Conservation (phyloP, 352 stramenopile genomes). For the Globisporangium nunn region DNA sequence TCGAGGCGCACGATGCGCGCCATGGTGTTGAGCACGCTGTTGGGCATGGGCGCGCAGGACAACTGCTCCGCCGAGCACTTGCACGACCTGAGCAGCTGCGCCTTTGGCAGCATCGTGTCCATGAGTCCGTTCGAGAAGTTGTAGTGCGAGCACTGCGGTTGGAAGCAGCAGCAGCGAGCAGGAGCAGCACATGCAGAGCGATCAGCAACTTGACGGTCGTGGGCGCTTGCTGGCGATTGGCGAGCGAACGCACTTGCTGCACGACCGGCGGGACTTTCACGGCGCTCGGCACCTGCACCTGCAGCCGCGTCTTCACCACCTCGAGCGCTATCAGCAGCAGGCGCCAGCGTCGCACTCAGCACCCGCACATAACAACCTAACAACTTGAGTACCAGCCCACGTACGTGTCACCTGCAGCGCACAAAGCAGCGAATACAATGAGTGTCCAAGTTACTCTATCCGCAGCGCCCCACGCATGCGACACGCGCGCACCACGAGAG, state of each 20-base stretch:
- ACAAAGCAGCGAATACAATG: background rate
- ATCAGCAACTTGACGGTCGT: too few relatives aligned
- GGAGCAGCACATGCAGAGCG: too few relatives aligned
- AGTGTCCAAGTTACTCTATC: background rate
- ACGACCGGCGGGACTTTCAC: constrained; percentile 36
- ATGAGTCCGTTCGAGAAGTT: constrained; percentile 77
- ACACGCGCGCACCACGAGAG: constrained; percentile 41
- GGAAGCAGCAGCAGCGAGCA: background rate
- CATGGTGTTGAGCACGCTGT: constrained; percentile 59
- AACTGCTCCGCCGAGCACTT: constrained; percentile 45
- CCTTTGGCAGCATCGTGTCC: constrained; percentile 74
- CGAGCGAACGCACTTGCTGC: constrained; percentile 27
- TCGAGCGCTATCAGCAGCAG: constrained; percentile 41
- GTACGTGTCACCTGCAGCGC: constrained; percentile 56
- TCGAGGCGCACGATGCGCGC: constrained; percentile 55
- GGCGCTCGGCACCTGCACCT: constrained; percentile 62
- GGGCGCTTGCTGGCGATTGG: background rate
- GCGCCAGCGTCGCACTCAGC: background rate
- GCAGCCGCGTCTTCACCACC: constrained; percentile 80
- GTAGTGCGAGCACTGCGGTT: constrained; percentile 53
- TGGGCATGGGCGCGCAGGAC: constrained; percentile 25
- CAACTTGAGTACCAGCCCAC: constrained; percentile 5
- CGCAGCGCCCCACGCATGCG: background rate
- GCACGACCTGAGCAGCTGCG: constrained; percentile 41
- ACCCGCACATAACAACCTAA: background rate